Conservation (phyloP, 129 eudicot species). For the Artemisia argyi region DNA sequence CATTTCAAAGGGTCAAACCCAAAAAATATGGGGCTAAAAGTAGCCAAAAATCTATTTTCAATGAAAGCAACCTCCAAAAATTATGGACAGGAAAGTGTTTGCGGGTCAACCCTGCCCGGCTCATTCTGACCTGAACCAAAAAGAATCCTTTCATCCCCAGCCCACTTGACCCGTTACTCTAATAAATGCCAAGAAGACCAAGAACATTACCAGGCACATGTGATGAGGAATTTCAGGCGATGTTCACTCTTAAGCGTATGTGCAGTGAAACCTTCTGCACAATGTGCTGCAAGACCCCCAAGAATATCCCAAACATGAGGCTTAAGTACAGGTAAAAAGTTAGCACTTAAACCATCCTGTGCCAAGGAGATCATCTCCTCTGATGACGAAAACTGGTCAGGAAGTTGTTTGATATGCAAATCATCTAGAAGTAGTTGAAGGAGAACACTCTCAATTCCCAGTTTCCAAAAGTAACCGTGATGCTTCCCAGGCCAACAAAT, state of each 20-base stretch:
- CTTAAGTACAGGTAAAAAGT: constrained; percentile 40
- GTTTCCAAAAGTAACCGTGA: constrained; percentile 70
- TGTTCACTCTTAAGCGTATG: constrained; percentile 37
- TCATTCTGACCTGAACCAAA: neutral
- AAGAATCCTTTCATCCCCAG: neutral
- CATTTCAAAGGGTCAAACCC: neutral
- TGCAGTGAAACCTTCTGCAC: constrained; percentile 45
- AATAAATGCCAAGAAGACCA: constrained; percentile 4
- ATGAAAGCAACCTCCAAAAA: neutral
- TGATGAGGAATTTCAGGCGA: constrained; percentile 52
- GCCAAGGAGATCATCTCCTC: constrained; percentile 44
- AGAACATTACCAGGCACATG: constrained; percentile 75
- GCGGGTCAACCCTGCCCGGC: neutral
- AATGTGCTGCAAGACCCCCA: constrained; percentile 80
- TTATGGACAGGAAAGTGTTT: neutral
- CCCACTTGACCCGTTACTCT: neutral
- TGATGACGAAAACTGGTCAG: constrained; percentile 26
- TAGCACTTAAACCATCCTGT: constrained; percentile 36
- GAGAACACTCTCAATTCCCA: constrained; percentile 56
- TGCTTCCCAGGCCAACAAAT: constrained; percentile 84
- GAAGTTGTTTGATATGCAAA: constrained; percentile 29
- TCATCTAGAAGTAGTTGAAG: constrained; percentile 52
- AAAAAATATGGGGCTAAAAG: neutral
- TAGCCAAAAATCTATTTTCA: neutral
- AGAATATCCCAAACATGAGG: constrained; percentile 87